phyloP scores from a whole-genome alignment of 225 moss, liverwort and hornwort genomes.

The Lunularia cruciata region DNA sequence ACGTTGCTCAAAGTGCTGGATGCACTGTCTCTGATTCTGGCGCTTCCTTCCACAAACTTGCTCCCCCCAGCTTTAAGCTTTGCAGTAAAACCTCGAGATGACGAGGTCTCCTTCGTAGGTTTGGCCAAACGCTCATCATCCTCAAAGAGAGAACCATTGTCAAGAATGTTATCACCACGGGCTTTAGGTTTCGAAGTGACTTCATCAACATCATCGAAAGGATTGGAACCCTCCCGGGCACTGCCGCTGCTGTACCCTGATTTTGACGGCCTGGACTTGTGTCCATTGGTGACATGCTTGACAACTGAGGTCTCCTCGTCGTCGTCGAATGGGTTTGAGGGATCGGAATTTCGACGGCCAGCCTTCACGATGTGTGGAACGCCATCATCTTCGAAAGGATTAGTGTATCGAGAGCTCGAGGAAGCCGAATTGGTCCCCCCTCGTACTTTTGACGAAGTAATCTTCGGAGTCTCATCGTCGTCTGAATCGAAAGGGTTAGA shows the following conservation, averaged over 20 bases:
- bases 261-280: constrained; percentile 21
- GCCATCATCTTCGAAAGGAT: constrained; percentile 42
- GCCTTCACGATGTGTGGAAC: constrained; percentile 11
- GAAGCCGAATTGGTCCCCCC: constrained; percentile 26
- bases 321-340: constrained; percentile 42
- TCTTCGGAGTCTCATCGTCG: constrained; percentile 31
- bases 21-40: constrained; percentile 36
- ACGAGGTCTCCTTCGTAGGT: constrained; percentile 26
- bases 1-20: constrained; percentile 37
- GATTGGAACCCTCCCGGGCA: constrained; percentile 26
- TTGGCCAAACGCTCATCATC: constrained; percentile 30
- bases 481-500: constrained; percentile 49
- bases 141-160: constrained; percentile 45
- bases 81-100: constrained; percentile 29
- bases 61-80: constrained; percentile 39
- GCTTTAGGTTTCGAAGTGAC: constrained; percentile 40
- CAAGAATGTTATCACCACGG: constrained; percentile 37
- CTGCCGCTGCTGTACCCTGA: constrained; percentile 25
- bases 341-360: background rate
- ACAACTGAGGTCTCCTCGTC: constrained; percentile 2
- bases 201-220: constrained; percentile 36
- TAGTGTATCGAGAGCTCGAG: constrained; percentile 29
- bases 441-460: background rate
- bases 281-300: constrained; percentile 13
- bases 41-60: constrained; percentile 17